A percentile compares a stretch with the other conserved stretches of the same genome.
phyloP scores from a whole-genome alignment of 2,329 filamentous ascomycete genomes.

The Microcyclosporella mali region DNA sequence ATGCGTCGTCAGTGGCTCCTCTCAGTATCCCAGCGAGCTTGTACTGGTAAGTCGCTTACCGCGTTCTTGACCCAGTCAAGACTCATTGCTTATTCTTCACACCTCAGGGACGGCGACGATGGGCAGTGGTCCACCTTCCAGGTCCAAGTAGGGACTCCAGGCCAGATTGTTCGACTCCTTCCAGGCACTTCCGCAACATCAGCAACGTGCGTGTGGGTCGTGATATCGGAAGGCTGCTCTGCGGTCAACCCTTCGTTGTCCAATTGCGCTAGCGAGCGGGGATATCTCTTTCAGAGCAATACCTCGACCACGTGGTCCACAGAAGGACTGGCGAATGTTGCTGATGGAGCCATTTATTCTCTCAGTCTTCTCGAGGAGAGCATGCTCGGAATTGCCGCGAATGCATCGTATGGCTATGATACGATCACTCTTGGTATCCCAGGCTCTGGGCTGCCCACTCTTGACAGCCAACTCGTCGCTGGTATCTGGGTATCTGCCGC shows the following conservation, averaged over 20 bases:
- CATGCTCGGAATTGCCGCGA: slow-evolving; percentile 20
- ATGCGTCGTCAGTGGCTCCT: no score
- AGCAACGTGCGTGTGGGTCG: slow-evolving; percentile 20
- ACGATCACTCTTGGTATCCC: slow-evolving; percentile 23
- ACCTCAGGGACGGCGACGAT: slow-evolving; percentile 34
- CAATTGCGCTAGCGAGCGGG: slow-evolving; percentile 20
- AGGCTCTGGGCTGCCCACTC: slow-evolving; percentile 20
- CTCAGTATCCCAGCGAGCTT: no score
- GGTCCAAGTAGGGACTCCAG: slow-evolving; percentile 36
- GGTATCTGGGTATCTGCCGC: slow-evolving; percentile 2
- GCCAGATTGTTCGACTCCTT: slow-evolving; percentile 27
- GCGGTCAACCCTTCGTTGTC: slow-evolving; percentile 16
- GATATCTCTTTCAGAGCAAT: slow-evolving; percentile 31
- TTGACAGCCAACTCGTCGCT: slow-evolving; percentile 30
- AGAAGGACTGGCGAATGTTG: slow-evolving; percentile 27
- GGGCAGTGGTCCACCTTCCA: slow-evolving; percentile 39
- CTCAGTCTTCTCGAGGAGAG: slow-evolving; percentile 20
- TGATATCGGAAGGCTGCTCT: slow-evolving; percentile 22
- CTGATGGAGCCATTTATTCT: slow-evolving; percentile 26
- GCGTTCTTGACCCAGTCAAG: no score
- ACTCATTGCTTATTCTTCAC: not conserved
- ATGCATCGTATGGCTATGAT: slow-evolving; percentile 35
- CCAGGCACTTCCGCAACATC: slow-evolving; percentile 22
- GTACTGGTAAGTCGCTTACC: no score
- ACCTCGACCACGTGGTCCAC: slow-evolving; percentile 33